phyloP scores from a whole-genome alignment of 306 rosid species.

The Rosa rugosa region DNA sequence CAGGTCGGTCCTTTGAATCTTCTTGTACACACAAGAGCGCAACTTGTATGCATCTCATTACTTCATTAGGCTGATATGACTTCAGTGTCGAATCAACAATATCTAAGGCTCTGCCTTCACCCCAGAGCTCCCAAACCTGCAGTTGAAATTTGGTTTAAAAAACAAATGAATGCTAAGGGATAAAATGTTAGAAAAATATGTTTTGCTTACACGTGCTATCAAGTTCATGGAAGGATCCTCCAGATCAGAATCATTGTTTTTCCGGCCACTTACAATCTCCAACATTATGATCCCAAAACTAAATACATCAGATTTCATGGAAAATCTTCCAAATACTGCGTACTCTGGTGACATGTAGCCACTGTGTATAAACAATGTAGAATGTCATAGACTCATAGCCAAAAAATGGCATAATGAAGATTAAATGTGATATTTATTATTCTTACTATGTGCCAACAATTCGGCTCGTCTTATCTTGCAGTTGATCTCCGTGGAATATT shows the following conservation, averaged over 20 bases:
- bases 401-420: too few relatives aligned
- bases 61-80: constrained; percentile 29
- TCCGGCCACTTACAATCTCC: constrained; percentile 54
- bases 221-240: constrained; percentile 35
- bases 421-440: too few relatives aligned
- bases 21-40: constrained; percentile 70
- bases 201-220: constrained; percentile 51
- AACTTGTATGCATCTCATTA: constrained; percentile 61
- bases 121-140: constrained; percentile 60
- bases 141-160: not conserved
- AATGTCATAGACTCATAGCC: too few relatives aligned
- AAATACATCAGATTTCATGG: constrained; percentile 46
- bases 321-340: constrained; percentile 56
- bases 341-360: constrained; percentile 72
- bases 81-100: constrained; percentile 41
- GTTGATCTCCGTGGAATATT: constrained; percentile 46
- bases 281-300: constrained; percentile 58
- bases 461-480: constrained; percentile 40
- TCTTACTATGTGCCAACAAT: constrained; percentile 73
- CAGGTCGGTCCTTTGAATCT: constrained; percentile 51
- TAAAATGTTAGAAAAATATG: not conserved
- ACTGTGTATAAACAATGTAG: constrained; percentile 1
- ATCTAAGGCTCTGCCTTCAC: constrained; percentile 34
- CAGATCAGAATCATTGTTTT: constrained; percentile 32
- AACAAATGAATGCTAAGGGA: not conserved